Percentiles rank a stretch among this genome's conserved stretches.
These are phyloP conservation scores for Penstemon eatonii DNA, from an alignment of 257 asterid species.

Conservation along the genomic window DNA sequence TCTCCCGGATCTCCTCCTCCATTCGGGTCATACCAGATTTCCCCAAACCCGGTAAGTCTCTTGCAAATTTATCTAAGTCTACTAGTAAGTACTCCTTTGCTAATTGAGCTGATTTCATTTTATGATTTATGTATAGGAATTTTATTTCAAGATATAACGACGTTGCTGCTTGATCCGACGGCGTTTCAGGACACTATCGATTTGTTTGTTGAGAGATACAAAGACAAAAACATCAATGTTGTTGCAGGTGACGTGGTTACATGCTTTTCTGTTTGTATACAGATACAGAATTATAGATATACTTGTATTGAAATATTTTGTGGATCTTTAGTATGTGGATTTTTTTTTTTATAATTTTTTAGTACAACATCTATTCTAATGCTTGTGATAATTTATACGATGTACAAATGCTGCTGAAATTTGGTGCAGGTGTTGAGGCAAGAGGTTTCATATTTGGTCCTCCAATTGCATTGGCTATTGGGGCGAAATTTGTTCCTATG, in stretches of 20 bases:
- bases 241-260: constrained; percentile 60
- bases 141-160: constrained; percentile 89
- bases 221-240: constrained; percentile 59
- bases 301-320: neutral
- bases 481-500: constrained; percentile 92
- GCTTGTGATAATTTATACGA: neutral
- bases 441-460: constrained; percentile 95
- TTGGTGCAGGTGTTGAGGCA: constrained; percentile 81
- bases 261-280: neutral
- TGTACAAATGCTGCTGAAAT: constrained; percentile 1
- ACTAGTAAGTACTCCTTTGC: neutral
- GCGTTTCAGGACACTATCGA: constrained; percentile 90
- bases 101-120: constrained; percentile 8
- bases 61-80: constrained; percentile 9
- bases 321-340: neutral
- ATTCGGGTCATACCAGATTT: constrained; percentile 89
- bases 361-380: neutral
- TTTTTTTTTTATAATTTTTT: neutral
- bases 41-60: constrained; percentile 69
- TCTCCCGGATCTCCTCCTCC: constrained; percentile 65
- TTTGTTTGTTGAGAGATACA: constrained; percentile 89
- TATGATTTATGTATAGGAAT: constrained; percentile 50
- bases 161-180: constrained; percentile 79
- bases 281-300: neutral
- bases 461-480: constrained; percentile 94